phyloP scores from a whole-genome alignment of 768 basidiomycete genomes.

The Terana coerulea region DNA sequence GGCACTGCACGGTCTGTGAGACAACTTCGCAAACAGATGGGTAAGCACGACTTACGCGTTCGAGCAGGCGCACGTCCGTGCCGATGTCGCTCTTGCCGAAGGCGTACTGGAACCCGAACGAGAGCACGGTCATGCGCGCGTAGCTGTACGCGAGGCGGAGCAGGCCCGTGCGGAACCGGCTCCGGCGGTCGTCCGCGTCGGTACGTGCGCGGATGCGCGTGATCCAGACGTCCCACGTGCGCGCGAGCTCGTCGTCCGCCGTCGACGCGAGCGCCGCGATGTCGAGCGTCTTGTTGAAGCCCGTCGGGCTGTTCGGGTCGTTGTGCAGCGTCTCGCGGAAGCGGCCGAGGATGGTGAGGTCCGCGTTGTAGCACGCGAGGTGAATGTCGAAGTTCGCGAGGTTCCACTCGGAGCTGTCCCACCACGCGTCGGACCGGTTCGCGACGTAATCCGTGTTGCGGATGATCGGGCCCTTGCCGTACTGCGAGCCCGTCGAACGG shows the following conservation, averaged over 20 bases:
- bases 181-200: slow-evolving; percentile 51
- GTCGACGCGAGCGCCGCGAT: slow-evolving; percentile 61
- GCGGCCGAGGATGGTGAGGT: slow-evolving; percentile 57
- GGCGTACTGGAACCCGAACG: slow-evolving; percentile 40
- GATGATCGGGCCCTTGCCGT: slow-evolving; percentile 85
- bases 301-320: slow-evolving; percentile 69
- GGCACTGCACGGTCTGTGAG: slow-evolving; percentile 14
- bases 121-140: slow-evolving; percentile 36
- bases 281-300: slow-evolving; percentile 70
- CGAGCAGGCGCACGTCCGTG: slow-evolving; percentile 27
- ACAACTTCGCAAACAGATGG: not conserved
- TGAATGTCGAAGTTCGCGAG: slow-evolving; percentile 78
- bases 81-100: slow-evolving; percentile 25
- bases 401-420: slow-evolving; percentile 63
- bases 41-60: slow-evolving; percentile 16
- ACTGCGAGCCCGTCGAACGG: slow-evolving; percentile 82
- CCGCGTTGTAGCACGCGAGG: slow-evolving; percentile 71
- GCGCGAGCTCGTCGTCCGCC: slow-evolving; percentile 66
- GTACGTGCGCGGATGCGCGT: slow-evolving; percentile 41
- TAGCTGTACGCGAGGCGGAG: slow-evolving; percentile 29
- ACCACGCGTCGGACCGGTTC: slow-evolving; percentile 67
- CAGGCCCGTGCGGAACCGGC: slow-evolving; percentile 29
- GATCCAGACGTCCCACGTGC: slow-evolving; percentile 54
- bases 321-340: slow-evolving; percentile 68
- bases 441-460: slow-evolving; percentile 74